Evolutionary conservation across 2,329 filamentous ascomycete genomes (phyloP), one percentile per base, ranked within the genome.

Genomic region (Pyrenophora tritici-repentis): DNA sequence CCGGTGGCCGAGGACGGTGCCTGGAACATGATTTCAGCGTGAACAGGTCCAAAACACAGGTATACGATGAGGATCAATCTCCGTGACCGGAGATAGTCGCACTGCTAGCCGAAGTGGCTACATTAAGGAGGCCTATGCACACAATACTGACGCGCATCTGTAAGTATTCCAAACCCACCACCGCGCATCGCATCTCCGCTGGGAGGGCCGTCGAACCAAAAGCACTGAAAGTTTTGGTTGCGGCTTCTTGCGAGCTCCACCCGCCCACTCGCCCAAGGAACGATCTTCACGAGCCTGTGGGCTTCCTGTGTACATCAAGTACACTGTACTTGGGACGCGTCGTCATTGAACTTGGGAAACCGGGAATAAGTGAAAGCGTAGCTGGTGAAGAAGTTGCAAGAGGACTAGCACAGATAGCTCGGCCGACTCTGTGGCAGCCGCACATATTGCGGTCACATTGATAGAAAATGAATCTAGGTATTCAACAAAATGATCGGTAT

Each of bases 61-160:
- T 13, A 34, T 12, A 26, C 22, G 16, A 8, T 16, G 20, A 38
- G 22, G 13, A 4, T 32, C 34, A n/a, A 16, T 17, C 8, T 39
- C 26, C 16, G 26, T 16, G 13, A 26, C 13, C 26, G 38, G 20
- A 14, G 13, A 8, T 31, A 12, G 4, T 32, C 10, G 24, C 24
- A 14, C 26, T 17, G 24, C 24, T 38, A 2, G 35, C 16, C 34
- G 16, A 29, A 37, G 17, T 17, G 26, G 34, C 14, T 24, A 24
- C 8, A 32, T 38, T 13, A 37, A 46, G 29, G 8, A 33, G 36
- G 35, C 44, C 29, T 14, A 35, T 34, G 18, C 37, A 31, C 24
- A 17, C 39, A 38, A 34, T 37, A 32, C 26, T n/a, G 36, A 31
- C 31, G 20, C 33, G 48, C 24, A 42, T 42, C 26, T 42, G 33